Evolutionary conservation across 257 asterid genomes (phyloP), one percentile per base, ranked within the genome.

Genomic region (Verbena officinalis): DNA sequence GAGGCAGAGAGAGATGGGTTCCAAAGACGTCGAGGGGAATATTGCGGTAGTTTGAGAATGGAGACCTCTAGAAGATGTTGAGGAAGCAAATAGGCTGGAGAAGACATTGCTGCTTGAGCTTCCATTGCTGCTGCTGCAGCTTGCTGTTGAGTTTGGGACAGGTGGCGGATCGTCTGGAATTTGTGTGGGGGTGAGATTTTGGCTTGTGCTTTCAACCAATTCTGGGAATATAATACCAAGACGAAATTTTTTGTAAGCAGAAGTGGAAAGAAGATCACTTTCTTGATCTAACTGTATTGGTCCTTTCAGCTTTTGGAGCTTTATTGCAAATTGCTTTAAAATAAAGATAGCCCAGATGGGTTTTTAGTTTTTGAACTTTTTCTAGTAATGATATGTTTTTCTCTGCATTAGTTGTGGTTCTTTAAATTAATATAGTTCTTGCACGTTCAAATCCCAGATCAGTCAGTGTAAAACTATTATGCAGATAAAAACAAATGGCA

Each of bases 11-110:
- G 90, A 78, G 24, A 81, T 22, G 7, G 90, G 85, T 49, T 88
- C 93, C 9, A 82, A 45, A 20, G 88, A 77, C 4, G n/a, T n/a
- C n/a, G n/a, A n/a, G n/a, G n/a, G n/a, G n/a, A n/a, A n/a, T n/a
- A 83, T 75, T 34, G 79, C 74, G 23, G 77, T 30, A 31, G 84
- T 34, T 70, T 77, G 79, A 34, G 91, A 65, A 17, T 77, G 88
- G 33, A 79, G 55, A 66, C 67, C 75, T 73, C 71, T 81, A 10
- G 96, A 65, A 36, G 78, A 44, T 34, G 84, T 74, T 5, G 96
- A 75, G 8, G 95, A 78, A 50, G 89, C 86, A 73, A 88, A 86
- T 62, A 88, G 69, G 80, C 90, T 88, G 62, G 91, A 84, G 20
- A 84, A 83, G n/a, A 79, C 85, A 55, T 72, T 80, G 60, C 84